Base-by-base conservation (phyloP, 2,329 filamentous ascomycete species). In the Ceratocystis lukuohia region DNA sequence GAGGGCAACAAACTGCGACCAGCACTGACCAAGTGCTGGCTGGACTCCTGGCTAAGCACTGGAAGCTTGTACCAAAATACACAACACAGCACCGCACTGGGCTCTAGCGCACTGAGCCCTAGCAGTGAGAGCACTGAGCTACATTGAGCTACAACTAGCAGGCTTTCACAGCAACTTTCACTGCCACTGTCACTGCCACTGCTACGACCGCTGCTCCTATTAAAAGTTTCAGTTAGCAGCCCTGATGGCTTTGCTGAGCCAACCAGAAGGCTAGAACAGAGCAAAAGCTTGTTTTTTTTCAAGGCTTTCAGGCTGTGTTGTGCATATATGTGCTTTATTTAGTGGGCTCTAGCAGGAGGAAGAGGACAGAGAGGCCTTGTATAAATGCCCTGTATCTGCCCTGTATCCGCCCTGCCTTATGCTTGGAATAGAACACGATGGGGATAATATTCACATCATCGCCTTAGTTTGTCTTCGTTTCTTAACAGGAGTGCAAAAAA, bases 181-280 rank as follows among this genome's bases (percentile, higher is more conserved):
- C 46, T 50, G 46, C 46, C 53, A 57, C 53, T 57, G 53, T 22
- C 50, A 56, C 50, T 56, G 50, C 20, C 56, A 59, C 56, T 59
- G 56, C 22, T 15, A 59, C 56, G 8, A 8, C 15, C 56, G 20
- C 56, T 25, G 56, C 28, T 20, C 10, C 28, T 37, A 28, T 22
- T 28, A 5, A 17, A 28, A 53, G 20, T 15, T 53, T 15, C 20
- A 53, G 25, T 37, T 57, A 33, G 25, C 4, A 57, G 53, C 8
- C 22, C 25, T 25, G 7, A 20, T 20, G 48, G 8, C n/a, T 20
- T 22, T n/a, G 46, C 46, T 48, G 17, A 22, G 46, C 50, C 22
- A 30, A 28, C 50, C 50, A 25, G 25, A 15, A 56, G 12, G 37
- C 37, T 5, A 41, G 37, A 12, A 41, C 3, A 41, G 12, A 15